Base-by-base conservation (phyloP, 768 basidiomycete species). In the Fistulinella prunicolor region DNA sequence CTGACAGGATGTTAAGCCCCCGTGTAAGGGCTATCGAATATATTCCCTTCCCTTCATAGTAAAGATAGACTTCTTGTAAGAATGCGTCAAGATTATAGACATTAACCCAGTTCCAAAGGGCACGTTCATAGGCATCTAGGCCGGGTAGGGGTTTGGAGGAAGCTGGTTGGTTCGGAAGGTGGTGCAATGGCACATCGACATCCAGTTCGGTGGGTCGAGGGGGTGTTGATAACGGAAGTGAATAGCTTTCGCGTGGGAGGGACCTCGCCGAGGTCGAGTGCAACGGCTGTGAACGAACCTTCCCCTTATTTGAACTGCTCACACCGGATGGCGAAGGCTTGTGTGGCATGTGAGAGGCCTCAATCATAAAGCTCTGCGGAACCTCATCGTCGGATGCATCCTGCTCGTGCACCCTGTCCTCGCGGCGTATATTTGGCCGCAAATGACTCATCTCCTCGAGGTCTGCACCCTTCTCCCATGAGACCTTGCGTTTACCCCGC, bases 71-170 rank as follows among this genome's bases (percentile, higher is more conserved):
- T 54, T 97, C 93, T 68, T 95, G 91, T 23, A 99, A 70, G 67
- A 94, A 99, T 8, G 83, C 85, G 61, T 99, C 96, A 32, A 99
- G 77, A 63, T 99, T 97, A 64, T 93, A 92, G 12, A 98, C 93
- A 63, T 99, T 99, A 50, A 97, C 93, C 96, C 96, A 99, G 49
- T 89, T 88, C 96, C 96, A 99, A 40, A 98, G 68, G 1, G 96
- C 96, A 49, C 83, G 85, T 66, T 99, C 94, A 60, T 89, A 85
- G 12, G 83, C 82, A 60, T 93, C 87, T 38, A 93, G 65, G 9
- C 89, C 86, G 42, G 81, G 78, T 77, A 83, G 79, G 36, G 70
- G 74, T 50, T 73, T 81, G 17, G 69, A 59, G 36, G 57, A 57
- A 22, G 48, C 19, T 19, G 56, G 55, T 10, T 48, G 59, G 47